Base-by-base conservation (phyloP, 2,329 filamentous ascomycete genomes). In the Colletotrichum euphorbiae region DNA sequence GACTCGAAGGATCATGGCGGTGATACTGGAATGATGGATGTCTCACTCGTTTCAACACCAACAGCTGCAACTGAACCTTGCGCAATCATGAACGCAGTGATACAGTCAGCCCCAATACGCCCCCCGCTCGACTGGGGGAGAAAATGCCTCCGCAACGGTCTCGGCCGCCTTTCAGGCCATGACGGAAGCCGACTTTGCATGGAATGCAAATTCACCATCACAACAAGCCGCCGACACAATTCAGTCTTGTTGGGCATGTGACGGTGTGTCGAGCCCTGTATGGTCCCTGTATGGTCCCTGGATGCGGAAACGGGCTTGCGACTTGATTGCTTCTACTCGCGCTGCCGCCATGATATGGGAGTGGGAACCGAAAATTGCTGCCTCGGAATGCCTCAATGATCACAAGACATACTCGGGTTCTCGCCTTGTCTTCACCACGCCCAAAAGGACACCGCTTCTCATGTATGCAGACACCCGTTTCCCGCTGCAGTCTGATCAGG, bases 381-480 rank as follows among this genome's bases (percentile, higher is more conserved):
- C 52, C 33, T 5, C 24, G 36, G 6, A 33, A 55, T 55, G 33
- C n/a, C 28, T 13, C 28, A 36, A 28, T 15, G 19, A 46, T 45
- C 24, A 46, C 38, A 31, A 58, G 24, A 33, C 40, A 33, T 13
- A 33, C 13, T n/a, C 38, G 52, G 38, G 52, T 42, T 43, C 52
- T 40, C 33, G 51, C 17, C 1, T 43, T 33, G 13, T 3, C 38
- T 31, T 40, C 40, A 17, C 9, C 40, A 33, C 21, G 28, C 28
- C 40, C 55, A 40, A 58, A 12, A 58, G 24, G 55, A 58, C 55
- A 46, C 55, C 40, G 24, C 55, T 45, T 19, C n/a, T 40, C 40
- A 17, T 15, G 3, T 2, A 19, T 58, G 55, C 55, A 19, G 33
- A 36, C 45, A 36, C 28, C 40, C 55, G 55, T 15, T 33, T n/a